A percentile compares a stretch with the other conserved stretches of the same genome.
Conservation (phyloP, 805 yeast genomes). For the Candida incommunis region DNA sequence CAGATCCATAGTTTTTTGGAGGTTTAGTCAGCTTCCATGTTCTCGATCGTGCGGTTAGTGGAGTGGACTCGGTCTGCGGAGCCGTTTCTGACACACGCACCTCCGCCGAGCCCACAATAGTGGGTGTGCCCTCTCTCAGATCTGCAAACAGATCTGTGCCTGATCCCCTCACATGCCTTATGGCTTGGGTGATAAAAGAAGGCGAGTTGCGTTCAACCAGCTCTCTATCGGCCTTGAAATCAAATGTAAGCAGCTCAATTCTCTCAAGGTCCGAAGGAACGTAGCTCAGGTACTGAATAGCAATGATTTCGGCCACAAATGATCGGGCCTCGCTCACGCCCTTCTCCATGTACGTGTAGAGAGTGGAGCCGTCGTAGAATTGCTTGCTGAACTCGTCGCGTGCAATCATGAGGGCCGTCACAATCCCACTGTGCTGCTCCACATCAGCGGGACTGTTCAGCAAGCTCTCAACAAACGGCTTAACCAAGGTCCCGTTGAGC, state of each 20-base stretch:
- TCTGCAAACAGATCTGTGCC: not conserved
- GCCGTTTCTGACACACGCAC: not conserved
- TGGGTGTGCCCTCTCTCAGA: too few species aligned
- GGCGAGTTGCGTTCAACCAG: not conserved
- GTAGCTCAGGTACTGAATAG: slow-evolving; percentile 14
- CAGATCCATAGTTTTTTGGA: not conserved
- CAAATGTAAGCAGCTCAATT: slow-evolving; percentile 9
- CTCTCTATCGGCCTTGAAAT: slow-evolving; percentile 2
- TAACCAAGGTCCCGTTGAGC: slow-evolving; percentile 11
- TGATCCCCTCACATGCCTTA: not conserved
- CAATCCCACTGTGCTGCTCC: slow-evolving; percentile 17
- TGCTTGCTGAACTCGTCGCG: slow-evolving; percentile 14
- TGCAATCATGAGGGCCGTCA: slow-evolving; percentile 18
- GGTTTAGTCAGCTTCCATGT: not conserved
- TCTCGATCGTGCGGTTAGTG: not conserved
- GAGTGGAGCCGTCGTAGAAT: slow-evolving; percentile 11
- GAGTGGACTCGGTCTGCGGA: not conserved
- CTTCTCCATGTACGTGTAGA: slow-evolving; percentile 6
- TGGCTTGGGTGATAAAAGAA: not conserved
- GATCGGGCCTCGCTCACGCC: slow-evolving; percentile 18
- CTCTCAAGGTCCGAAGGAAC: slow-evolving; percentile 11
- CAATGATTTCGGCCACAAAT: slow-evolving; percentile 18
- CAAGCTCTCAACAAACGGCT: slow-evolving; percentile 13
- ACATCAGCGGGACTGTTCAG: slow-evolving; percentile 1
- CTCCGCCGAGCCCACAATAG: too few species aligned